Base-by-base conservation (phyloP, 1,284 basidiomycete species). In the Marasmius sp. region DNA sequence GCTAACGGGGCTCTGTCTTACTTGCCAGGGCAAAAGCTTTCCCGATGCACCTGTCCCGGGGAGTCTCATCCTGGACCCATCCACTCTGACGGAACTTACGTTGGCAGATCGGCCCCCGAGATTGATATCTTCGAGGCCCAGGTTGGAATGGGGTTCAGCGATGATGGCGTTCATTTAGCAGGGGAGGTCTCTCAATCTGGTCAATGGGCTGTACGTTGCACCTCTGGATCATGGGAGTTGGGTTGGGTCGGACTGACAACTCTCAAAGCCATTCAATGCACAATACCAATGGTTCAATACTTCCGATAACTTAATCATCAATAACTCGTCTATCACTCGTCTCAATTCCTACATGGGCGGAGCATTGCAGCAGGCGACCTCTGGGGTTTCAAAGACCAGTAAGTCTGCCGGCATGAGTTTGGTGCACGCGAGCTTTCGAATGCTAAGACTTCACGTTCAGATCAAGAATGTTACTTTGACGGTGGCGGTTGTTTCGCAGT, bases 71-170 rank as follows among this genome's bases (percentile, higher is more conserved):
- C 93, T 0, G 93, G 93, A 0, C 93, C 93, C 27, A 75, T 83
- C 45, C 79, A 84, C 63, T 57, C 70, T 14, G 82, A 84, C 65
- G 83, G 92, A 12, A 80, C 86, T 0, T 93, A 83, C 67, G 87
- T 91, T 12, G 93, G 92, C 5, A 81, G 93, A 39, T 75, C 86
- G 0, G 89, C 92, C 0, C 92, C 92, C 0, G 92, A 94, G 73
- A 93, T 94, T 60, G 91, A 93, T 74, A 77, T 93, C 58, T 84
- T 93, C 65, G 91, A 93, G 77, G 91, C 91, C 22, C 80, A 83
- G 71, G 59, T 71, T 66, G 72, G 77, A 39, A 72, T 72, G 14
- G 69, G 57, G 34, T 47, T 59, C 52, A 38, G 52, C 8, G 52
- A 54, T 71, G 74, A 70, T 75, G 79, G 80, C 14, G 68, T 70